These are phyloP conservation scores for Acer saccharum DNA, from an alignment of 345 rosid genomes.

Conservation along the genomic window DNA sequence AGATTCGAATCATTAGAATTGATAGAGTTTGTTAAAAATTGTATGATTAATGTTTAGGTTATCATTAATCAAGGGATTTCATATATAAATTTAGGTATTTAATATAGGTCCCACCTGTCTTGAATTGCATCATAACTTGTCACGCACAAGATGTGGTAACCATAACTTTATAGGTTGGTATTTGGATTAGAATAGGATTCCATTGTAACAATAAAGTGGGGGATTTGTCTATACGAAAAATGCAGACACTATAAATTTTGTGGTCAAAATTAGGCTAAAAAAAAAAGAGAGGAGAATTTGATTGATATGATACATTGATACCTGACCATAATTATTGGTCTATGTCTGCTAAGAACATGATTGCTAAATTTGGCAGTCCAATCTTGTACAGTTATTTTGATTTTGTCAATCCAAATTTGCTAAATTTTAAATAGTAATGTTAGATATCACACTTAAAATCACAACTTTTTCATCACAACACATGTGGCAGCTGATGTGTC, in stretches of 20 bases:
- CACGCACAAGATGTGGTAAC: not conserved
- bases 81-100: not conserved
- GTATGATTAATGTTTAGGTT: not conserved
- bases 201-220: not conserved
- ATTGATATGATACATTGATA: not conserved
- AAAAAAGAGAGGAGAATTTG: too few species aligned
- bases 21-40: not conserved
- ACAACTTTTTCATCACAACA: too few species aligned
- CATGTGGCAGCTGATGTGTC: too few species aligned
- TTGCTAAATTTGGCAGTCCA: slow-evolving; percentile 5
- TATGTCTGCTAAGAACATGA: not conserved
- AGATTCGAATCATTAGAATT: not conserved
- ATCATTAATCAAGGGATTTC: not conserved
- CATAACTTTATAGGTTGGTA: not conserved
- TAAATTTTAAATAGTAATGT: too few species aligned
- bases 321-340: not conserved
- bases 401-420: too few species aligned
- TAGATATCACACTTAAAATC: too few species aligned
- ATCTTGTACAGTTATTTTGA: not conserved
- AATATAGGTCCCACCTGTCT: slow-evolving; percentile 8
- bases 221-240: not conserved
- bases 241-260: not conserved
- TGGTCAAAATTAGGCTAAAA: not conserved
- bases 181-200: not conserved
- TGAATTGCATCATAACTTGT: not conserved